Percentiles rank a stretch among this genome's conserved stretches.
phyloP scores from a whole-genome alignment of 1,284 basidiomycete genomes.

The Rhodotorula sp. region DNA sequence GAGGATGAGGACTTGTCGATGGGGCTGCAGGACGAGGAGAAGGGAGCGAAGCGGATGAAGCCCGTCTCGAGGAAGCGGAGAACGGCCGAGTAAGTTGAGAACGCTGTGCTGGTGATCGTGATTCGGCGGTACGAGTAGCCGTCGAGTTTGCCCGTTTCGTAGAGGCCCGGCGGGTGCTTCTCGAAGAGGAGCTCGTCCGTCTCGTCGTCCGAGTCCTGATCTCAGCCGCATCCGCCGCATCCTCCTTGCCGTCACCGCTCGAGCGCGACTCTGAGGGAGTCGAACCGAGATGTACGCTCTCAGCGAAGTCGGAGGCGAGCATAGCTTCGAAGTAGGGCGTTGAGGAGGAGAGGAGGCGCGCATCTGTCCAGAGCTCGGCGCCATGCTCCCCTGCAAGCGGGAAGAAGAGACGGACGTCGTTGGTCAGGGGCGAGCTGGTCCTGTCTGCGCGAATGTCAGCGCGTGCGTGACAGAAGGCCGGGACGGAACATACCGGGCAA shows the following conservation, averaged over 20 bases:
- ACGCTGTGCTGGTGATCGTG: neutral
- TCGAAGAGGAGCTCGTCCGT: neutral
- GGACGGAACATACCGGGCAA: no score
- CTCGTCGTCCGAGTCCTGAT: slow-evolving; percentile 13
- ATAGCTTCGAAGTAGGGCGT: neutral
- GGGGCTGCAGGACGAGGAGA: neutral
- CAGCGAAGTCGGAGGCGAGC: neutral
- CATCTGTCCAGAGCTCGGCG: neutral
- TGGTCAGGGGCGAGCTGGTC: neutral
- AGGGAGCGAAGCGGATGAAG: slow-evolving; percentile 5
- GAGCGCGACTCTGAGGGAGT: no score
- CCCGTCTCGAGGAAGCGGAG: slow-evolving; percentile 2
- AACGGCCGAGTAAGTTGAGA: slow-evolving; percentile 8
- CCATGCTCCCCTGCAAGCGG: neutral
- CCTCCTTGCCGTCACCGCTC: no score
- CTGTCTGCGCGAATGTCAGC: no score
- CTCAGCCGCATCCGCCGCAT: neutral
- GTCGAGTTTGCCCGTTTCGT: no score
- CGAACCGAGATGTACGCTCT: neutral
- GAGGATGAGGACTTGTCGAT: neutral
- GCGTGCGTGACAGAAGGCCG: no score
- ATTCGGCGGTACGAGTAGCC: neutral
- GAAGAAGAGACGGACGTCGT: slow-evolving; percentile 8
- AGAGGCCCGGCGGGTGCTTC: neutral
- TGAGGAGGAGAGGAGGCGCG: neutral